A percentile compares a stretch with the other conserved stretches of the same genome.
Conservation (phyloP, 129 eudicot species). For the Flaveria brownii region DNA sequence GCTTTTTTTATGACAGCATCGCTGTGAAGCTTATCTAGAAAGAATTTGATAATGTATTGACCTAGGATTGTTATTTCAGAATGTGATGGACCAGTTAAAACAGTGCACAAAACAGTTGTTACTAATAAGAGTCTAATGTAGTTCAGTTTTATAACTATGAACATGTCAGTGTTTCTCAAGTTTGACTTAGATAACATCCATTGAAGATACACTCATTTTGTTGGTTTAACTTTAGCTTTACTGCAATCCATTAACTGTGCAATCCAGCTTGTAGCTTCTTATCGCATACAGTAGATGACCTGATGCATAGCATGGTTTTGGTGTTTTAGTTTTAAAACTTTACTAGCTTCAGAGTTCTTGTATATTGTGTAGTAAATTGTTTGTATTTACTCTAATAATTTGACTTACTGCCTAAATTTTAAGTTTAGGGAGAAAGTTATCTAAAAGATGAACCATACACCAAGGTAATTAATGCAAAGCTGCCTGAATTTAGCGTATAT, state of each 20-base stretch:
- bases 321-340: neutral
- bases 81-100: neutral
- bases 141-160: neutral
- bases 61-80: constrained; percentile 3
- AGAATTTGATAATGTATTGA: neutral
- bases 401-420: neutral
- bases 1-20: neutral
- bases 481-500: neutral
- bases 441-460: neutral
- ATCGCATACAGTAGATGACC: neutral
- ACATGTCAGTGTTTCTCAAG: constrained; percentile 7
- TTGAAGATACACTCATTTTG: neutral
- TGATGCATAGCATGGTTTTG: neutral
- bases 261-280: constrained; percentile 13
- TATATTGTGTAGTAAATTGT: neutral
- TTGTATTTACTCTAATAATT: neutral
- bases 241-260: neutral
- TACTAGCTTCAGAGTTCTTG: neutral
- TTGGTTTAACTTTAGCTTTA: neutral
- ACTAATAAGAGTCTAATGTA: neutral
- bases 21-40: constrained; percentile 18
- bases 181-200: constrained; percentile 10
- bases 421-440: neutral
- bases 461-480: neutral
- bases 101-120: neutral